Conservation (phyloP, 805 yeast genomes). For the Saccharomyces paradoxus region DNA sequence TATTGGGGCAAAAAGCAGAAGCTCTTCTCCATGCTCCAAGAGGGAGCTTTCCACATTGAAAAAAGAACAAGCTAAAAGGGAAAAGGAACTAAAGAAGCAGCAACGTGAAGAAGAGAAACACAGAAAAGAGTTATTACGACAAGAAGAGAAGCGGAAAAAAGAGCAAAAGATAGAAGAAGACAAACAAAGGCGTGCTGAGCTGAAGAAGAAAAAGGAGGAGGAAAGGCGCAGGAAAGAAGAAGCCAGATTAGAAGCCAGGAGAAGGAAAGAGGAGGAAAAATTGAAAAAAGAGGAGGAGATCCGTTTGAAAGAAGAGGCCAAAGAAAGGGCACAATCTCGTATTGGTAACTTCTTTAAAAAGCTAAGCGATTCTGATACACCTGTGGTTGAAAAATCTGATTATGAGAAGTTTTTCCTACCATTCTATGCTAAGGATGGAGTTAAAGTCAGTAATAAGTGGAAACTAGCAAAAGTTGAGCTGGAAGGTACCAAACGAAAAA, state of each 20-base stretch:
- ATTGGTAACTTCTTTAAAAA: conserved; percentile 33
- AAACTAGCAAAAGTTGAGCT: conserved; percentile 3
- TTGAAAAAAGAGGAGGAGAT: conserved; percentile 19
- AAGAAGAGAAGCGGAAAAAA: conserved; percentile 26
- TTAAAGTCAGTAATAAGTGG: conserved; percentile 13
- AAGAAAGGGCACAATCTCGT: conserved; percentile 32
- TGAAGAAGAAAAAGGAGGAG: conserved; percentile 18
- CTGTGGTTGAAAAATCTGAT: conserved; percentile 20
- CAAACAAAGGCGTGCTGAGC: conserved; percentile 18
- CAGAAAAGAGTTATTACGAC: conserved; percentile 11
- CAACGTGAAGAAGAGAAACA: conserved; percentile 15
- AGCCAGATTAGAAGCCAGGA: conserved; percentile 15
- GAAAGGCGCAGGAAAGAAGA: conserved; percentile 17
- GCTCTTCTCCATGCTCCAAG: conserved; percentile 3
- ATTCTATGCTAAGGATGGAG: conserved; percentile 33
- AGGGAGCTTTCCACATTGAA: conserved; percentile 8
- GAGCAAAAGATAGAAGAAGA: conserved; percentile 30
- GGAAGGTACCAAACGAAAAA: conserved; percentile 10
- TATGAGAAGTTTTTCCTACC: conserved; percentile 31
- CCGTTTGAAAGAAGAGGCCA: conserved; percentile 25
- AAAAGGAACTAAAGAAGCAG: conserved; percentile 11
- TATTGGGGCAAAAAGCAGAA: background rate
- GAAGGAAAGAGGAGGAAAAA: conserved; percentile 12
- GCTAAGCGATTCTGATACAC: conserved; percentile 22
- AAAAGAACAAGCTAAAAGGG: conserved; percentile 7